These are phyloP conservation scores for Plantago major DNA, from an alignment of 257 asterid species.

Conservation along the genomic window DNA sequence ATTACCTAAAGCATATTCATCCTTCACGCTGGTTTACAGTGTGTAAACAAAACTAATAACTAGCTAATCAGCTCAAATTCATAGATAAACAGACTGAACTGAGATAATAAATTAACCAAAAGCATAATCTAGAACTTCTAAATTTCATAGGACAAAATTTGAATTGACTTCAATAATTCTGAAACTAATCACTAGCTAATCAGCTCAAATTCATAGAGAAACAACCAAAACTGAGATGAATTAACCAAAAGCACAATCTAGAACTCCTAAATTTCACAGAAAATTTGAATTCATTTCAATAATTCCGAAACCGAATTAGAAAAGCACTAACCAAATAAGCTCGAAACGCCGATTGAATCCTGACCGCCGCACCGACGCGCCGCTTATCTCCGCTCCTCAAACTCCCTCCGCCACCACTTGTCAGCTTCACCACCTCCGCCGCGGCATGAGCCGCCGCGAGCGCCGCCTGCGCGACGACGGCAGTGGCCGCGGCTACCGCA, in stretches of 20 bases:
- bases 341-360: constrained; percentile 89
- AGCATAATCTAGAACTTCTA: background rate
- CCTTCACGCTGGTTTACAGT: too few species aligned
- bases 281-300: background rate
- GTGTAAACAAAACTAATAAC: too few species aligned
- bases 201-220: background rate
- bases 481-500: constrained; percentile 98
- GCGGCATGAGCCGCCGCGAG: constrained; percentile 98
- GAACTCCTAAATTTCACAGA: background rate
- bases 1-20: too few species aligned
- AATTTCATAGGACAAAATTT: background rate
- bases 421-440: constrained; percentile 79
- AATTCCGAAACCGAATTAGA: background rate
- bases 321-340: constrained; percentile 72
- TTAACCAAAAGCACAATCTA: background rate
- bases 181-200: background rate
- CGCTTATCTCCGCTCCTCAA: constrained; percentile 44
- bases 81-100: background rate
- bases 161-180: background rate
- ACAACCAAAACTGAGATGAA: background rate
- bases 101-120: background rate
- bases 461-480: constrained; percentile 97
- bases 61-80: background rate
- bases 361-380: constrained; percentile 60
- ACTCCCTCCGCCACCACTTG: constrained; percentile 49